Percentiles rank a stretch among this genome's conserved stretches.
These are phyloP conservation scores for Candida tropicalis DNA, from an alignment of 1,139 yeast species.

Conservation along the genomic window DNA sequence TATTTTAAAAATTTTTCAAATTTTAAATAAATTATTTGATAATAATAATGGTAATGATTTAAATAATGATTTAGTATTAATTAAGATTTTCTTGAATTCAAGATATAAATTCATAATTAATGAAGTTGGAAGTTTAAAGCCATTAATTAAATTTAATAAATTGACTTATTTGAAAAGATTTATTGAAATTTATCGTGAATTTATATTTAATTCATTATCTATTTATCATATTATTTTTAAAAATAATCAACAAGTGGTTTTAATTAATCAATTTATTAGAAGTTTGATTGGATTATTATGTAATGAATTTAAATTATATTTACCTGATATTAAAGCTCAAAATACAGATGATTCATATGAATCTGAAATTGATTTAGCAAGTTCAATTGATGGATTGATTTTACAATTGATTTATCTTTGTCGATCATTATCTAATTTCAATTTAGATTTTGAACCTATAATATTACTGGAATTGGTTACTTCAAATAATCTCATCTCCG, in stretches of 20 bases:
- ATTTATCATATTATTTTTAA: conserved; percentile 66
- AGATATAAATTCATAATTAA: conserved; percentile 60
- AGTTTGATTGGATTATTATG: conserved; percentile 33
- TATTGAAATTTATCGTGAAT: conserved; percentile 83
- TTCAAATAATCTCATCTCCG: conserved; percentile 26
- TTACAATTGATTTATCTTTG: conserved; percentile 78
- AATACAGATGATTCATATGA: conserved; percentile 19
- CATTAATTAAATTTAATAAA: conserved; percentile 51
- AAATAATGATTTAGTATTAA: conserved; percentile 17
- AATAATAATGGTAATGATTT: conserved; percentile 19
- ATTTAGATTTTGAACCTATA: conserved; percentile 63
- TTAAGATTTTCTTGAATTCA: conserved; percentile 40
- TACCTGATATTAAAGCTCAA: conserved; percentile 23
- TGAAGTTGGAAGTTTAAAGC: conserved; percentile 60
- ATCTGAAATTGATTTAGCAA: conserved; percentile 34
- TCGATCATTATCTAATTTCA: conserved; percentile 69
- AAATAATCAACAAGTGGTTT: conserved; percentile 22
- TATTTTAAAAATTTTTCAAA: conserved; percentile 75
- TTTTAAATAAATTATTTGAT: conserved; percentile 56
- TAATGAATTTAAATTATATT: conserved; percentile 26
- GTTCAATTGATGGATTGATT: conserved; percentile 62
- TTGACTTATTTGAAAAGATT: conserved; percentile 76
- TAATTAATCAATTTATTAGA: conserved; percentile 36
- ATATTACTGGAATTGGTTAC: conserved; percentile 43
- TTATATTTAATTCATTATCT: conserved; percentile 70